Percentiles rank a stretch among this genome's conserved stretches.
phyloP scores from a whole-genome alignment of 1,284 basidiomycete species.

The Boletus semigastroideus region DNA sequence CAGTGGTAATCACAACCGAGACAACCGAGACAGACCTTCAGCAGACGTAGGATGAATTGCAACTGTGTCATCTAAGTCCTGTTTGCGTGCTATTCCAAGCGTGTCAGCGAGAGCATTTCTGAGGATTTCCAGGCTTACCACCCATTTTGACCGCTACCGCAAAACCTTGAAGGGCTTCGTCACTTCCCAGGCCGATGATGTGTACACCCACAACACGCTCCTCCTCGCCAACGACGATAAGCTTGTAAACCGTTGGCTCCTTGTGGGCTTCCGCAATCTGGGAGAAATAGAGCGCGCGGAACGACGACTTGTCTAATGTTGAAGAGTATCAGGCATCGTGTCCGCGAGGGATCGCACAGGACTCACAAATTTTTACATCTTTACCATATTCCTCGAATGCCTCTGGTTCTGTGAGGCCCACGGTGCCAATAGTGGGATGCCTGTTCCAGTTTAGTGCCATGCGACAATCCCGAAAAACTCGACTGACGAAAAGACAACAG shows the following conservation, averaged over 20 bases:
- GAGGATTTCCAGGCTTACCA: conserved; percentile 43
- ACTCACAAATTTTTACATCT: conserved; percentile 86
- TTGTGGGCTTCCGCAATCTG: conserved; percentile 87
- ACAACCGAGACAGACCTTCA: conserved; percentile 53
- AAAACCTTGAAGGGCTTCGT: conserved; percentile 94
- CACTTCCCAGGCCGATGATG: conserved; percentile 86
- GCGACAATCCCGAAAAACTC: background rate
- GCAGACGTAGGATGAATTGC: conserved; percentile 88
- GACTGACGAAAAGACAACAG: conserved; percentile 90
- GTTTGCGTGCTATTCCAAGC: conserved; percentile 61
- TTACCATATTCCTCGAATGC: conserved; percentile 87
- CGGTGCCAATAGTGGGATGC: conserved; percentile 90
- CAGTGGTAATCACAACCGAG: background rate
- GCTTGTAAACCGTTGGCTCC: conserved; percentile 92
- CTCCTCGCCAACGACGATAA: conserved; percentile 83
- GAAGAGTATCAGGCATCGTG: conserved; percentile 1
- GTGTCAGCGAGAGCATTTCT: conserved; percentile 5
- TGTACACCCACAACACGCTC: conserved; percentile 96
- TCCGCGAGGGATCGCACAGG: background rate
- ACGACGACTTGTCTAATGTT: conserved; percentile 66
- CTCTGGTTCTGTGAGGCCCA: conserved; percentile 89
- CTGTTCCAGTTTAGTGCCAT: conserved; percentile 38
- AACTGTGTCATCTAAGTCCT: conserved; percentile 85
- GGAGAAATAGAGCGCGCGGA: conserved; percentile 85
- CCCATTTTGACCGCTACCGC: conserved; percentile 96